phyloP scores from a whole-genome alignment of 2,329 filamentous ascomycete genomes.

The Colletotrichum chrysophilum region DNA sequence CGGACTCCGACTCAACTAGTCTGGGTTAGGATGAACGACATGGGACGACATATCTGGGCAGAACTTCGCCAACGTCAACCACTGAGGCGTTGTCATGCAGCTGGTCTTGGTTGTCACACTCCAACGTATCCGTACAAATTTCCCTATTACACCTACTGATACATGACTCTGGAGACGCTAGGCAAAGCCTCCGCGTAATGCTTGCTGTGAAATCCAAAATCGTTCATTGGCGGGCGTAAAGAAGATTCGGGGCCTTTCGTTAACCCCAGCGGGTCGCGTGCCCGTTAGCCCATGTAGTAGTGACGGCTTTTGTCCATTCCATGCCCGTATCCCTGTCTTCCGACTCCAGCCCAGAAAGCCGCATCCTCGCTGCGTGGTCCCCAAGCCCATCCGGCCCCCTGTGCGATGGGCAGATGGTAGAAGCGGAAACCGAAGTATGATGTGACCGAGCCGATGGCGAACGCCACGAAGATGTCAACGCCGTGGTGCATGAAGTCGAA shows the following conservation, averaged over 20 bases:
- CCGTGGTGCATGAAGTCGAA: constrained; percentile 80
- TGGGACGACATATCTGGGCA: neutral
- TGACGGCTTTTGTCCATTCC: neutral
- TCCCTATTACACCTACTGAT: neutral
- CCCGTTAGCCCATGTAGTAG: neutral
- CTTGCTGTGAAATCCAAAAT: neutral
- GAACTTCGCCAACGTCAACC: neutral
- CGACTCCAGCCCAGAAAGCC: constrained; percentile 11
- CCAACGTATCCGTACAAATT: neutral
- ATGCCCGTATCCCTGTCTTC: neutral
- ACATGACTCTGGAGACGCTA: neutral
- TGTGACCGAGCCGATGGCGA: constrained; percentile 69
- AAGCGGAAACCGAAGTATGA: constrained; percentile 73
- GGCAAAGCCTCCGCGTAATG: neutral
- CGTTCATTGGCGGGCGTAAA: neutral
- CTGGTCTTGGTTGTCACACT: neutral
- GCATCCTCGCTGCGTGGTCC: constrained; percentile 56
- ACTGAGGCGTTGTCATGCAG: neutral
- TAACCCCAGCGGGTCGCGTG: neutral
- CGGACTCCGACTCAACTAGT: neutral
- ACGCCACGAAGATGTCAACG: constrained; percentile 79
- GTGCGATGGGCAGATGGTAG: constrained; percentile 69
- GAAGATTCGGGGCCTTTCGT: neutral
- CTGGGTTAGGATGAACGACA: neutral
- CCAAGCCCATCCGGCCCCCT: constrained; percentile 79